Evolutionary conservation across 2,329 filamentous ascomycete species (phyloP).

Genomic region (Hymenotorrendiella dingleyae): DNA sequence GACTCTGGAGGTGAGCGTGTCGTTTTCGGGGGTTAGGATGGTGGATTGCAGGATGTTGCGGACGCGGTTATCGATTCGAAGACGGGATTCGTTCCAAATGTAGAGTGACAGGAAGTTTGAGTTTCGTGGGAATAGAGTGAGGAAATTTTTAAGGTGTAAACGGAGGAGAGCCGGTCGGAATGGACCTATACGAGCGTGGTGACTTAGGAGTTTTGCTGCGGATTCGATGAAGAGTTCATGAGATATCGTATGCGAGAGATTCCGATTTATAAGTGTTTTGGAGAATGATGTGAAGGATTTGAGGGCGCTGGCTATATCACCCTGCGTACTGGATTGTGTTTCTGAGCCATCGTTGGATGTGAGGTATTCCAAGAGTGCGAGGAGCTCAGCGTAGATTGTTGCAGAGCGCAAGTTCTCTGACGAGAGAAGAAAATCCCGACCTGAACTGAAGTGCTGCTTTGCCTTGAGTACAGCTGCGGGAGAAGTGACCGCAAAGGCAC

Average conservation of each 20-base stretch:
- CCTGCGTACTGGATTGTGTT: slow-evolving; percentile 42
- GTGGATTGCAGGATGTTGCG: slow-evolving; percentile 52
- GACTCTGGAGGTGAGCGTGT: slow-evolving; percentile 42
- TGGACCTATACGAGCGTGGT: slow-evolving; percentile 50
- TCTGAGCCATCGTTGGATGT: slow-evolving; percentile 31
- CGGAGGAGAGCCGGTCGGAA: slow-evolving; percentile 65
- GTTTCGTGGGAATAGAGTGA: slow-evolving; percentile 66
- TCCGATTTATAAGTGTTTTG: slow-evolving; percentile 36
- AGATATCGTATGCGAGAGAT: slow-evolving; percentile 29
- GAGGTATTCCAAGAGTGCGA: slow-evolving; percentile 64
- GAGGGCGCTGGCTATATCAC: slow-evolving; percentile 49
- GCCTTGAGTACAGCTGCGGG: slow-evolving; percentile 42
- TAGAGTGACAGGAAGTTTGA: slow-evolving; percentile 68
- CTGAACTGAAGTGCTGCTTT: slow-evolving; percentile 46
- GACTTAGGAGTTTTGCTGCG: slow-evolving; percentile 61
- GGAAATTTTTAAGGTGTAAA: slow-evolving; percentile 51
- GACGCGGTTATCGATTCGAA: slow-evolving; percentile 71
- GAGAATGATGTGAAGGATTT: slow-evolving; percentile 37
- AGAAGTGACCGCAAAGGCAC: slow-evolving; percentile 23
- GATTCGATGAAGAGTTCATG: slow-evolving; percentile 66
- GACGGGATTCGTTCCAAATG: slow-evolving; percentile 66
- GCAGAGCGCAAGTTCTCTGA: slow-evolving; percentile 43
- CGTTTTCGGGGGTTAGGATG: slow-evolving; percentile 28
- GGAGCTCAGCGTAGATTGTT: slow-evolving; percentile 51
- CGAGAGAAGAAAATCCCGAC: slow-evolving; percentile 51